A percentile compares a stretch with the other conserved stretches of the same genome.
These are phyloP conservation scores for Orbilia ellipsospora DNA, from an alignment of 2,329 filamentous ascomycete genomes.

Conservation along the genomic window DNA sequence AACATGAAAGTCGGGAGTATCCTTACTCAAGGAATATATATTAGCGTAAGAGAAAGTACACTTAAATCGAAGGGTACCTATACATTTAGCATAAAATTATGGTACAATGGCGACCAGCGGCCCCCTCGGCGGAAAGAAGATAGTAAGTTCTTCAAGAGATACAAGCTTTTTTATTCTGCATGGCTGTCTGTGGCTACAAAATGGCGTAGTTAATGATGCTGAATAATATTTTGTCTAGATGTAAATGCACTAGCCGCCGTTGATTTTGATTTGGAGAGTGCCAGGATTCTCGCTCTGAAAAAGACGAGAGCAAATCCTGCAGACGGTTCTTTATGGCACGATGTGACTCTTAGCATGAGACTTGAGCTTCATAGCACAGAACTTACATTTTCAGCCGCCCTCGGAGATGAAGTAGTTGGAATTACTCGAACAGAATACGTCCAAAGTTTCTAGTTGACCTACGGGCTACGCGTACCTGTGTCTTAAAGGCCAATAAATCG, in stretches of 20 bases:
- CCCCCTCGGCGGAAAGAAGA: slow-evolving; percentile 10
- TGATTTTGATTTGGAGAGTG: slow-evolving; percentile 15
- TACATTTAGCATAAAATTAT: slow-evolving; percentile 10
- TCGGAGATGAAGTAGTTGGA: slow-evolving; percentile 1
- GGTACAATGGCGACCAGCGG: slow-evolving; percentile 5
- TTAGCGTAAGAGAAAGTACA: neutral
- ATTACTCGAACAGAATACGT: slow-evolving; percentile 10
- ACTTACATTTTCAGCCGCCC: neutral
- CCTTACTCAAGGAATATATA: neutral
- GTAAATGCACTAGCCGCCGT: neutral
- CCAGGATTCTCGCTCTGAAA: neutral
- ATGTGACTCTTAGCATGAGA: neutral
- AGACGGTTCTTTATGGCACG: slow-evolving; percentile 5
- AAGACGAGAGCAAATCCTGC: neutral
- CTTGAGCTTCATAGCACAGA: slow-evolving; percentile 8
- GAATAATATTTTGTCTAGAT: neutral
- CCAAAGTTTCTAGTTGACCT: neutral
- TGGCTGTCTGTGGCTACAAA: too few species aligned
- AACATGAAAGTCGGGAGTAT: slow-evolving; percentile 17
- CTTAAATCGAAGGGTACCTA: slow-evolving; percentile 2
- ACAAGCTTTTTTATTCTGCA: too few species aligned
- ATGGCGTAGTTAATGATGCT: too few species aligned
- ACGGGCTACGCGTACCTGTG: neutral
- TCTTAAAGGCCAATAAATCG: too few species aligned
- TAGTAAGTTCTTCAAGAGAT: slow-evolving; percentile 3